These are phyloP conservation scores for Cucurbita maxima DNA, from an alignment of 306 rosid species.

Conservation along the genomic window DNA sequence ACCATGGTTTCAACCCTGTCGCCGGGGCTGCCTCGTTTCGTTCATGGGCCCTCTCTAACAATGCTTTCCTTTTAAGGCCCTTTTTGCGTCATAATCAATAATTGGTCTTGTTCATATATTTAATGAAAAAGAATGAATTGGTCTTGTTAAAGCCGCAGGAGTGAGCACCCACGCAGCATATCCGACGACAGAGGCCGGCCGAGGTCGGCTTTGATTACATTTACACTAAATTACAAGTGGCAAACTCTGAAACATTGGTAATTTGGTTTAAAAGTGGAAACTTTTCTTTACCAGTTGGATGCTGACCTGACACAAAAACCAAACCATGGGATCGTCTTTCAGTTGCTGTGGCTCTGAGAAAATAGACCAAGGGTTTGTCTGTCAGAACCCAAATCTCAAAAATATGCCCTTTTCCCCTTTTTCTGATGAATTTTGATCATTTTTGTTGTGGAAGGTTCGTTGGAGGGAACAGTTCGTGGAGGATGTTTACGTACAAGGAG, in stretches of 20 bases:
- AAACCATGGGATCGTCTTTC: slow-evolving; percentile 47
- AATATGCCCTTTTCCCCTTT: too few relatives aligned
- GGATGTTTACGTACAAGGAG: slow-evolving; percentile 74
- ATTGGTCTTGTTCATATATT: too few relatives aligned
- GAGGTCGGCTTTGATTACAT: slow-evolving; percentile 34
- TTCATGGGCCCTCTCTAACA: background rate
- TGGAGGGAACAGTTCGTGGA: slow-evolving; percentile 44
- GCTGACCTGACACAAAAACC: background rate
- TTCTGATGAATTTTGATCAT: background rate
- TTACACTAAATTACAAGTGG: background rate
- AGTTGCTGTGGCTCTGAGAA: slow-evolving; percentile 56
- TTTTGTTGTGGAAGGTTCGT: slow-evolving; percentile 5
- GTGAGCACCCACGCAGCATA: background rate
- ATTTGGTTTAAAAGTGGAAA: slow-evolving; percentile 15
- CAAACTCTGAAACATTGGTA: background rate
- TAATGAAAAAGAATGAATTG: background rate
- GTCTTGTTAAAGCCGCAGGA: background rate
- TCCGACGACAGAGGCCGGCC: slow-evolving; percentile 46
- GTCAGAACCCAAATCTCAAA: too few relatives aligned
- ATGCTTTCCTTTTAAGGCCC: background rate
- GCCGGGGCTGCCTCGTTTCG: background rate
- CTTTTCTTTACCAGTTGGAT: background rate
- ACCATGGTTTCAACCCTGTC: background rate
- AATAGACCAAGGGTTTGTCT: slow-evolving; percentile 32
- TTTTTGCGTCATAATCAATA: background rate